phyloP scores from a whole-genome alignment of 1,139 yeast genomes.

The Kazachstania sp. region DNA sequence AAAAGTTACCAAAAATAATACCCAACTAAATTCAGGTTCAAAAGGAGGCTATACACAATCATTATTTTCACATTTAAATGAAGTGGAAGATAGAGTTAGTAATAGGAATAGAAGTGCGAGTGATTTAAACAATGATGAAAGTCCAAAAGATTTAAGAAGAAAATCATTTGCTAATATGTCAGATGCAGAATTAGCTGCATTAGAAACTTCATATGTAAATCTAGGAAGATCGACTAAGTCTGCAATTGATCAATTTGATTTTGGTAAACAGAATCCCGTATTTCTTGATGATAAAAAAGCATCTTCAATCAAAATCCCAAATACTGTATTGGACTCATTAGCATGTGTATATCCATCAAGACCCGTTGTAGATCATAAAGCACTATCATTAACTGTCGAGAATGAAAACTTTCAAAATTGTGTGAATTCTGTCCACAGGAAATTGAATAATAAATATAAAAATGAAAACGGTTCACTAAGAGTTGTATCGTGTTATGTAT shows the following conservation, averaged over 20 bases:
- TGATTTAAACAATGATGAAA: not conserved
- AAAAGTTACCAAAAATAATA: constrained; percentile 21
- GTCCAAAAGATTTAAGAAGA: constrained; percentile 29
- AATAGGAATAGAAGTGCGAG: constrained; percentile 2
- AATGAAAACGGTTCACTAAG: constrained; percentile 32
- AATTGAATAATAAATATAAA: constrained; percentile 24
- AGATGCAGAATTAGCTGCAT: constrained; percentile 50
- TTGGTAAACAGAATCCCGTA: constrained; percentile 22
- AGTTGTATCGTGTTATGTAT: constrained; percentile 50
- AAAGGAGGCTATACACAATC: constrained; percentile 26
- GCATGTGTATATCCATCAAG: constrained; percentile 40
- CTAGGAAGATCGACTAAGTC: constrained; percentile 21
- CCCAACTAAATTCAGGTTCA: constrained; percentile 28
- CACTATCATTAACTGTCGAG: constrained; percentile 40
- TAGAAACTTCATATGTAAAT: constrained; percentile 47
- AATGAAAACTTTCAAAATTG: constrained; percentile 35
- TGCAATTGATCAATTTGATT: constrained; percentile 28
- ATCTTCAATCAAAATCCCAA: constrained; percentile 4
- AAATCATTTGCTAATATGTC: constrained; percentile 58
- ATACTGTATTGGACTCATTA: constrained; percentile 16
- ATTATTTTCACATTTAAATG: constrained; percentile 28
- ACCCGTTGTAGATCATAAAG: constrained; percentile 44
- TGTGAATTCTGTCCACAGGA: constrained; percentile 10
- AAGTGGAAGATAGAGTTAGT: constrained; percentile 27
- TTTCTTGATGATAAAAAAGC: constrained; percentile 8